These are phyloP conservation scores for Colletotrichum caudatum DNA, from an alignment of 2,329 filamentous ascomycete species.

Conservation along the genomic window DNA sequence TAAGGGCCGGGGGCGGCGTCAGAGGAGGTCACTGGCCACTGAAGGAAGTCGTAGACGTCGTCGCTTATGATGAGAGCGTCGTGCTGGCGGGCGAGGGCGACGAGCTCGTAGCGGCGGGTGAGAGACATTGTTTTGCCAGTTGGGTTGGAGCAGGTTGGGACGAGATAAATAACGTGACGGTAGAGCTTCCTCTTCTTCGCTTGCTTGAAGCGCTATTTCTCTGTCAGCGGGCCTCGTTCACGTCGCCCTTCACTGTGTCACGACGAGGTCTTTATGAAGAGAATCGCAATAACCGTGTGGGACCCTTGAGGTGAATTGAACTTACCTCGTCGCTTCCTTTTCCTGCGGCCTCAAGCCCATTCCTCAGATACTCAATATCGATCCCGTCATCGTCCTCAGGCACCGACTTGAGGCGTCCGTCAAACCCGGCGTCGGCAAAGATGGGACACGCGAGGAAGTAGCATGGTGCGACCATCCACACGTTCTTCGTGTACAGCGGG, in stretches of 20 bases:
- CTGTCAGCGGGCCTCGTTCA: background rate
- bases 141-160: conserved; percentile 91
- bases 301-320: background rate
- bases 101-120: conserved; percentile 72
- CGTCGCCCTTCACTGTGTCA: background rate
- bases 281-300: background rate
- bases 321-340: conserved; percentile 26
- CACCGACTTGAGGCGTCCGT: conserved; percentile 73
- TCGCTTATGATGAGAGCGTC: conserved; percentile 88
- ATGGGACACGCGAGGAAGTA: conserved; percentile 90
- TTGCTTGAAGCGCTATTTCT: conserved; percentile 31
- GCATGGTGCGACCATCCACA: conserved; percentile 86
- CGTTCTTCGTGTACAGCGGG: conserved; percentile 76
- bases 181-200: conserved; percentile 75
- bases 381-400: conserved; percentile 84
- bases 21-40: conserved; percentile 70
- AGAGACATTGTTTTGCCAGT: conserved; percentile 85
- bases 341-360: conserved; percentile 53
- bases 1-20: conserved; percentile 47
- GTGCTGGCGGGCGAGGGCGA: conserved; percentile 80
- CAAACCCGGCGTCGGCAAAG: conserved; percentile 84
- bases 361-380: conserved; percentile 71
- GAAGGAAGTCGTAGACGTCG: conserved; percentile 94
- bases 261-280: background rate
- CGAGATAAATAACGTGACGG: conserved; percentile 87